Percentiles rank a stretch among this genome's conserved stretches.
These are phyloP conservation scores for Nakazawaea holstii DNA, from an alignment of 805 yeast species.

Conservation along the genomic window DNA sequence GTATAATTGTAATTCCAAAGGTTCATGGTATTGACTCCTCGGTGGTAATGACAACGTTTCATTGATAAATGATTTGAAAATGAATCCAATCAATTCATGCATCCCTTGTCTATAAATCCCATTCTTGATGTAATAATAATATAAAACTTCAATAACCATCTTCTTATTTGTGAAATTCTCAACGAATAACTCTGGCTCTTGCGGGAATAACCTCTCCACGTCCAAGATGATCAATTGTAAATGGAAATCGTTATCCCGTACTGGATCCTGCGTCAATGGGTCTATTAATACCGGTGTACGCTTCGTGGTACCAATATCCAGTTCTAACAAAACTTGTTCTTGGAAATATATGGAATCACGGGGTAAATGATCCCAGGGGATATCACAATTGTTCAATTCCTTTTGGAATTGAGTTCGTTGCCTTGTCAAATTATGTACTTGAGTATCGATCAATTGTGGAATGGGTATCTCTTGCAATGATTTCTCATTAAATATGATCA, in stretches of 20 bases:
- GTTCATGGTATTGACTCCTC: conserved; percentile 11
- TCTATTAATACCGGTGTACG: not conserved
- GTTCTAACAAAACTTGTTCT: conserved; percentile 11
- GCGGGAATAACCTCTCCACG: conserved; percentile 48
- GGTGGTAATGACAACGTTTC: conserved; percentile 7
- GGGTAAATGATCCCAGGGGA: conserved; percentile 30
- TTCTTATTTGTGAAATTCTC: conserved; percentile 19
- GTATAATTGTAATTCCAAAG: conserved; percentile 29
- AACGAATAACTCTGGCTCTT: conserved; percentile 25
- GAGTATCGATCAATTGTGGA: not conserved
- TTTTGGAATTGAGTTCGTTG: conserved; percentile 15
- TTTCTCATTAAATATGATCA: conserved; percentile 12
- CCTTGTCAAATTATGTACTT: conserved; percentile 14
- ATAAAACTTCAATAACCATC: conserved; percentile 36
- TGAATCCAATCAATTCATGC: conserved; percentile 47
- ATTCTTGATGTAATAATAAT: conserved; percentile 44
- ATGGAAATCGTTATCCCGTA: conserved; percentile 31
- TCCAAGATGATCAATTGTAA: conserved; percentile 41
- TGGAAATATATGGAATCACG: conserved; percentile 19
- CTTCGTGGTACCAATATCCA: conserved; percentile 17
- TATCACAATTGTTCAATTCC: conserved; percentile 17
- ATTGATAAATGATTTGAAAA: conserved; percentile 31
- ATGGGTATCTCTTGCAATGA: conserved; percentile 4
- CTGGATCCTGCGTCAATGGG: conserved; percentile 7
- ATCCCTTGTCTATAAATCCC: conserved; percentile 46